phyloP scores from a whole-genome alignment of 306 rosid genomes.

The Dryas octopetala region DNA sequence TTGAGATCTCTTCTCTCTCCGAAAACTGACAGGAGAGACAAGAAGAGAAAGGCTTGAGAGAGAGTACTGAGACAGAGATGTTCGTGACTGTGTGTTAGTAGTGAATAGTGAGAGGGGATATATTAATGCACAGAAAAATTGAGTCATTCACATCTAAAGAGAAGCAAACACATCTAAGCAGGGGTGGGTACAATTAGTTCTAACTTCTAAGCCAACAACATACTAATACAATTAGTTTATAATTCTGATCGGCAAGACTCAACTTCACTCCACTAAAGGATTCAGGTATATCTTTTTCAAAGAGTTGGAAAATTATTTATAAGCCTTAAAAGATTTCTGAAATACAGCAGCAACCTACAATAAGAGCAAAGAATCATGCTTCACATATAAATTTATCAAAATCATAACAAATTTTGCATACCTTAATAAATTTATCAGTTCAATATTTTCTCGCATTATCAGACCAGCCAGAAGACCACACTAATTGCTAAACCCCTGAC shows the following conservation, averaged over 20 bases:
- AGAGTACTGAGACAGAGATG: too few relatives aligned
- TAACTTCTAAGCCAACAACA: not conserved
- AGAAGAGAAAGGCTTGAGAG: not conserved
- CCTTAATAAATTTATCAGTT: not conserved
- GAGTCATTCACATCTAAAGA: not conserved
- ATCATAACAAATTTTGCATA: not conserved
- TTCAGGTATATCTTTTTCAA: not conserved
- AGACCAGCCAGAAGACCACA: not conserved
- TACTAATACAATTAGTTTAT: not conserved
- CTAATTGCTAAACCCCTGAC: not conserved
- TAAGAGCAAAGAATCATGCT: constrained; percentile 10
- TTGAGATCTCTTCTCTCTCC: too few relatives aligned
- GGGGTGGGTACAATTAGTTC: not conserved
- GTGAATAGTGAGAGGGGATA: too few relatives aligned
- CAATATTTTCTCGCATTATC: not conserved
- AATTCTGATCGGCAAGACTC: not conserved
- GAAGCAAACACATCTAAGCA: not conserved
- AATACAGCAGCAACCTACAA: constrained; percentile 90
- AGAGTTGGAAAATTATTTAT: constrained; percentile 25
- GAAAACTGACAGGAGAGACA: too few relatives aligned
- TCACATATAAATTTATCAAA: not conserved
- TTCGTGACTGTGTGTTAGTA: too few relatives aligned
- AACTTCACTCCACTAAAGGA: not conserved
- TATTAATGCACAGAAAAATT: too few relatives aligned
- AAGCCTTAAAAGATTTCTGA: constrained; percentile 85